These are phyloP conservation scores for Tetrapisispora pingtungensis DNA, from an alignment of 805 yeast species.

Conservation along the genomic window DNA sequence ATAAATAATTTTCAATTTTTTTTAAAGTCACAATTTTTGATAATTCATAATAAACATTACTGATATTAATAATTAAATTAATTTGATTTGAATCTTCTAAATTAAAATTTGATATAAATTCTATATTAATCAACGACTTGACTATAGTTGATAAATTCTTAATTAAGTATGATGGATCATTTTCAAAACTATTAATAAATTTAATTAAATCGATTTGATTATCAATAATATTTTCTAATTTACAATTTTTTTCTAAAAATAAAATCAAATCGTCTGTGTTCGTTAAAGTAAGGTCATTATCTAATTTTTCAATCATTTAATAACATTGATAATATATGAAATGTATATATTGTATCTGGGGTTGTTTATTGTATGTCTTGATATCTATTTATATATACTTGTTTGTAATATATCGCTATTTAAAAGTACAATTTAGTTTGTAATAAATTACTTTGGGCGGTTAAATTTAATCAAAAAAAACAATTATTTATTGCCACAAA, in stretches of 20 bases:
- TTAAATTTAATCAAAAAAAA: background rate
- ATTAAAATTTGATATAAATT: background rate
- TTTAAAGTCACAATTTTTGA: slow-evolving; percentile 61
- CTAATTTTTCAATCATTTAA: background rate
- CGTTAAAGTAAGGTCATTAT: background rate
- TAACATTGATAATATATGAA: background rate
- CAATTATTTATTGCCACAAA: background rate
- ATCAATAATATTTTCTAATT: background rate
- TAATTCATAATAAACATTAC: slow-evolving; percentile 23
- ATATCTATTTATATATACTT: no score
- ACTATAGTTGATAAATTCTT: slow-evolving; percentile 4
- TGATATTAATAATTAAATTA: background rate
- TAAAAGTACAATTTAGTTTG: background rate
- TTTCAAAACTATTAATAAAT: slow-evolving; percentile 19
- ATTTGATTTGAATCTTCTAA: slow-evolving; percentile 3
- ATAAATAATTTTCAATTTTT: slow-evolving; percentile 45
- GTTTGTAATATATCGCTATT: no score
- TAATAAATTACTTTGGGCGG: background rate
- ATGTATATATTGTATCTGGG: no score
- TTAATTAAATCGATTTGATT: slow-evolving; percentile 1
- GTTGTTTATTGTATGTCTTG: no score
- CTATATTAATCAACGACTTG: background rate
- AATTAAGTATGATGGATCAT: slow-evolving; percentile 17
- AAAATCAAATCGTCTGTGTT: background rate
- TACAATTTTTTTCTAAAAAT: background rate